phyloP scores from a whole-genome alignment of 1,284 basidiomycete species.

The Anthracocystis walkeri region DNA sequence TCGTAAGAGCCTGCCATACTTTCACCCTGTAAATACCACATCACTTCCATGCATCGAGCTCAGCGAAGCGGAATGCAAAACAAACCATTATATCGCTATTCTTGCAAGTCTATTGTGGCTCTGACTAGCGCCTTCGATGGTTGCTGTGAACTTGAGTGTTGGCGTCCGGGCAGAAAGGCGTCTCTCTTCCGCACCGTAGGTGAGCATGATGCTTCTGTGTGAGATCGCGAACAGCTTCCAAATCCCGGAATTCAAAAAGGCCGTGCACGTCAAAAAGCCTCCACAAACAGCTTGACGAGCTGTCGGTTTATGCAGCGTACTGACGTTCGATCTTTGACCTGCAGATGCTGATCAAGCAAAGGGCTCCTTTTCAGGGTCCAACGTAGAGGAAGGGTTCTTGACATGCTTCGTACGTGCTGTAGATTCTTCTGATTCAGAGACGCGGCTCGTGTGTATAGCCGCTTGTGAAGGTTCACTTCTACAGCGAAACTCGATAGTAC shows the following conservation, averaged over 20 bases:
- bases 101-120: not conserved
- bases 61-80: slow-evolving; percentile 6
- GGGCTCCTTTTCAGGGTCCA: slow-evolving; percentile 22
- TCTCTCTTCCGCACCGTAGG: not conserved
- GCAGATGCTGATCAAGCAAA: slow-evolving; percentile 40
- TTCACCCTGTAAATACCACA: slow-evolving; percentile 19
- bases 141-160: too few relatives aligned
- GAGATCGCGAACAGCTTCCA: slow-evolving; percentile 3
- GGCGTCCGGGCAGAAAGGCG: too few relatives aligned
- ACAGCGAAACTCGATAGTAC: too few relatives aligned
- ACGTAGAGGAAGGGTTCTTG: not conserved
- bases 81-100: not conserved
- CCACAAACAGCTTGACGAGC: slow-evolving; percentile 15
- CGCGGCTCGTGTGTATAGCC: not conserved
- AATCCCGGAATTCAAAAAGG: too few relatives aligned
- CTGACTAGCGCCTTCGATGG: too few relatives aligned
- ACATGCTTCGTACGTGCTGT: not conserved
- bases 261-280: slow-evolving; percentile 29
- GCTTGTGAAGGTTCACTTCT: not conserved
- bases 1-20: not conserved
- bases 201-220: not conserved
- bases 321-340: slow-evolving; percentile 22
- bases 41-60: not conserved
- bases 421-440: not conserved
- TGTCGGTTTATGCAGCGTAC: slow-evolving; percentile 11